Conservation (phyloP, 257 asterid genomes). For the Petunia secreta region DNA sequence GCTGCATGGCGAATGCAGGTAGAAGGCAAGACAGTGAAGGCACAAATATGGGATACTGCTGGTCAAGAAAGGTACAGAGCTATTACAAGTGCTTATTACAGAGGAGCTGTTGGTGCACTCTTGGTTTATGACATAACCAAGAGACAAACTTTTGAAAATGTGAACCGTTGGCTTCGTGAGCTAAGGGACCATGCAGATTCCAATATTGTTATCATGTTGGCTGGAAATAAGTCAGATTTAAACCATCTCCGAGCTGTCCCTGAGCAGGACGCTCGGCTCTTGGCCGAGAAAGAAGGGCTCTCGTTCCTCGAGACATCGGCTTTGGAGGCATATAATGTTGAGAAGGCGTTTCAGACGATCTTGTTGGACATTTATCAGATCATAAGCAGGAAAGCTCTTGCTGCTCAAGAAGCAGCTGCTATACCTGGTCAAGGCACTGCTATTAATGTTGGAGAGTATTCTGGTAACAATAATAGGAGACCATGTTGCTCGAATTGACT, state of each 20-base stretch:
- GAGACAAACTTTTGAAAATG: slow-evolving; percentile 51
- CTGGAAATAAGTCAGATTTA: slow-evolving; percentile 51
- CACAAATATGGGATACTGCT: slow-evolving; percentile 68
- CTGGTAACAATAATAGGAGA: slow-evolving; percentile 32
- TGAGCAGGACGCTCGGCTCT: slow-evolving; percentile 44
- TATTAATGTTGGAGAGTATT: slow-evolving; percentile 45
- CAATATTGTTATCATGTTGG: slow-evolving; percentile 56
- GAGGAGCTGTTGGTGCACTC: slow-evolving; percentile 60
- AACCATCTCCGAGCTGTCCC: slow-evolving; percentile 46
- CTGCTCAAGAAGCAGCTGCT: slow-evolving; percentile 51
- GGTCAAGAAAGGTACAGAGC: slow-evolving; percentile 63
- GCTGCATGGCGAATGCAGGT: slow-evolving; percentile 33
- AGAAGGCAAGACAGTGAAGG: slow-evolving; percentile 53
- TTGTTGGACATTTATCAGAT: slow-evolving; percentile 52
- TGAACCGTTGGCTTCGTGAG: slow-evolving; percentile 52
- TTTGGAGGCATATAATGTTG: slow-evolving; percentile 49
- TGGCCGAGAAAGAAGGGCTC: slow-evolving; percentile 58
- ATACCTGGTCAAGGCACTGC: slow-evolving; percentile 51
- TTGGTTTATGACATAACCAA: slow-evolving; percentile 55
- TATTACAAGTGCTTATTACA: slow-evolving; percentile 55
- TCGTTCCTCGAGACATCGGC: slow-evolving; percentile 54
- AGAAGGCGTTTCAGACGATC: slow-evolving; percentile 51
- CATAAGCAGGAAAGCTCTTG: slow-evolving; percentile 49
- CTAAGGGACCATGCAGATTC: slow-evolving; percentile 55
- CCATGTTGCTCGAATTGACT: slow-evolving; percentile 43